Evolutionary conservation across 352 stramenopile genomes (phyloP).

Genomic region (Globisporangium cederbergense): DNA sequence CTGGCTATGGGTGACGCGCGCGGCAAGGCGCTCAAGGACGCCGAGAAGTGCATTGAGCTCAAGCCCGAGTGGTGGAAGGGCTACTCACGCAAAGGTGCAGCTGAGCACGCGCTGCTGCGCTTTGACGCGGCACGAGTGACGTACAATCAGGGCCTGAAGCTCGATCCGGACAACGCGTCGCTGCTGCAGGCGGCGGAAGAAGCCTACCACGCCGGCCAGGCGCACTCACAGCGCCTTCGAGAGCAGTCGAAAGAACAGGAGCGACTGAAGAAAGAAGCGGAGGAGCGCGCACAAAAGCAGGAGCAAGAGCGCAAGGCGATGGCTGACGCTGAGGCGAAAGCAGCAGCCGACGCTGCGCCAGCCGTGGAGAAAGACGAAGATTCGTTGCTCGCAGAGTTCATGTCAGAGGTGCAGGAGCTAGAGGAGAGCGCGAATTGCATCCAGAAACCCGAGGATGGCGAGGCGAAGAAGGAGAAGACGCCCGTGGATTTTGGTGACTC

Average conservation of each 20-base stretch:
- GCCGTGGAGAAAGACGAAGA: conserved; percentile 39
- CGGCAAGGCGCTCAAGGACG: conserved; percentile 75
- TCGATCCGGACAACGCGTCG: conserved; percentile 73
- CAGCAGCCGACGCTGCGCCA: conserved; percentile 5
- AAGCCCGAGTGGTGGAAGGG: conserved; percentile 86
- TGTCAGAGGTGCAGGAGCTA: conserved; percentile 82
- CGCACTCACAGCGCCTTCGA: conserved; percentile 53
- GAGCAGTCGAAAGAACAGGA: conserved; percentile 53
- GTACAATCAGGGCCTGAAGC: conserved; percentile 60
- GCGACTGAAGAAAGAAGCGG: conserved; percentile 29
- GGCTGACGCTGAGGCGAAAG: conserved; percentile 23
- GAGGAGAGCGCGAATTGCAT: conserved; percentile 75
- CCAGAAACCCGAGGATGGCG: conserved; percentile 50
- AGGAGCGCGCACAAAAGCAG: conserved; percentile 25
- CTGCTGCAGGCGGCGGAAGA: conserved; percentile 64
- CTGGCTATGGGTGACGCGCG: conserved; percentile 76
- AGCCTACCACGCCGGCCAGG: conserved; percentile 64
- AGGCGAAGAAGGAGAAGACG: conserved; percentile 40
- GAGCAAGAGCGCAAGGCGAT: conserved; percentile 20
- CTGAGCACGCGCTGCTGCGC: conserved; percentile 67
- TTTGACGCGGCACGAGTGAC: conserved; percentile 72
- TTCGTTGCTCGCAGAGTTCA: conserved; percentile 70
- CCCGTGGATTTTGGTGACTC: conserved; percentile 68
- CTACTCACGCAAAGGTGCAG: conserved; percentile 81
- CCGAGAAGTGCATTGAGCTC: conserved; percentile 72